Conservation (phyloP, 2,329 filamentous ascomycete genomes). For the Diaporthe sp. region DNA sequence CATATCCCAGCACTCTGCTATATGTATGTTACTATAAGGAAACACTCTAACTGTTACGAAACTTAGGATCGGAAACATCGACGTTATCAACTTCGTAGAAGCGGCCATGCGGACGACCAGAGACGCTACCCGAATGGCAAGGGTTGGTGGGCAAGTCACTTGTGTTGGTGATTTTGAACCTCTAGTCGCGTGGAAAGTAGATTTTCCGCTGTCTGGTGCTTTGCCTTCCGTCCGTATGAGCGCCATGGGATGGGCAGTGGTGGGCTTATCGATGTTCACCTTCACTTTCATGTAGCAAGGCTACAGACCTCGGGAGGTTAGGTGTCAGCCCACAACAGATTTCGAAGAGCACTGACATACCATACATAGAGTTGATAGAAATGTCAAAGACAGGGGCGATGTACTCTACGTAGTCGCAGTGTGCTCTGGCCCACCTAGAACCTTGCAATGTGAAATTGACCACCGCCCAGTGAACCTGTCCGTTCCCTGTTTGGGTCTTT, state of each 20-base stretch:
- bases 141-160: background rate
- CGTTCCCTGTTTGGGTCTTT: background rate
- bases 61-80: background rate
- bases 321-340: background rate
- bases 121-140: background rate
- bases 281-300: background rate
- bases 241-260: background rate
- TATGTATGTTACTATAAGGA: too few relatives aligned
- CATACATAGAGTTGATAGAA: background rate
- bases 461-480: background rate
- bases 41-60: background rate
- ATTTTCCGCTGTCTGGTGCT: background rate
- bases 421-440: background rate
- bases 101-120: background rate
- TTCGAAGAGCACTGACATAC: background rate
- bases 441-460: background rate
- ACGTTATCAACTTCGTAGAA: background rate
- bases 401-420: background rate
- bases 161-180: background rate
- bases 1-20: background rate
- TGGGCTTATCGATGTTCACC: background rate
- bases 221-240: background rate
- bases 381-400: background rate
- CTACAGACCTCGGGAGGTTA: background rate
- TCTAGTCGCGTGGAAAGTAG: background rate